Evolutionary conservation across 129 eudicot species (phyloP).

Genomic region (Flaveria sonorensis): DNA sequence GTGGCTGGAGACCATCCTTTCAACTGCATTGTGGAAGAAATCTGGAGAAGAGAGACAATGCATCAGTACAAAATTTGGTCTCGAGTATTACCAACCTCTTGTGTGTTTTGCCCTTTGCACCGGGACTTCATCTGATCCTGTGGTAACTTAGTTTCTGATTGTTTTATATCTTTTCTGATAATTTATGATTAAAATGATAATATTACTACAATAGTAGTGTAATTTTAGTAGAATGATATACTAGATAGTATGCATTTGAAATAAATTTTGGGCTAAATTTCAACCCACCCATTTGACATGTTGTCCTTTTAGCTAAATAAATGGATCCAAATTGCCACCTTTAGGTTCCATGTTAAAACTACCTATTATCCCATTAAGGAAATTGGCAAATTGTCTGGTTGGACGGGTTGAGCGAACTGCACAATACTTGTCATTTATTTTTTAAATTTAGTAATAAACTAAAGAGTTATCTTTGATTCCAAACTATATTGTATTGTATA

Average conservation of each 20-base stretch:
- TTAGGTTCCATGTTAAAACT: not conserved
- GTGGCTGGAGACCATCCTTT: slow-evolving; percentile 84
- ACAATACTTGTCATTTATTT: not conserved
- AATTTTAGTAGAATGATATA: not conserved
- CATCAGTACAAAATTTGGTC: slow-evolving; percentile 60
- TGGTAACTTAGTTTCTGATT: slow-evolving; percentile 51
- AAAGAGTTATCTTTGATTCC: not conserved
- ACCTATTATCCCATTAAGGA: not conserved
- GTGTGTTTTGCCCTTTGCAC: slow-evolving; percentile 83
- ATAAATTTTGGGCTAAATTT: not conserved
- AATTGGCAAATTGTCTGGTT: too few relatives aligned
- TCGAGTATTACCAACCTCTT: slow-evolving; percentile 55
- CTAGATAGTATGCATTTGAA: not conserved
- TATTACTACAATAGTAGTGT: not conserved
- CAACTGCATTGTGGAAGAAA: slow-evolving; percentile 74
- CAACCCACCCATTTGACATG: not conserved
- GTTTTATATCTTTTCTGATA: not conserved
- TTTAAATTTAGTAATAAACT: not conserved
- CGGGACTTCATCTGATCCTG: slow-evolving; percentile 82
- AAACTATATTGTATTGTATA: not conserved
- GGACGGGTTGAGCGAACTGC: not conserved
- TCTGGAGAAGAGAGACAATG: slow-evolving; percentile 72
- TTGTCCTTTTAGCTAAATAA: not conserved
- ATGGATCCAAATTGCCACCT: too few relatives aligned
- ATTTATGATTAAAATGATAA: not conserved